Base-by-base conservation (phyloP, 176 grass and related monocot species). In the Ensete ventricosum region DNA sequence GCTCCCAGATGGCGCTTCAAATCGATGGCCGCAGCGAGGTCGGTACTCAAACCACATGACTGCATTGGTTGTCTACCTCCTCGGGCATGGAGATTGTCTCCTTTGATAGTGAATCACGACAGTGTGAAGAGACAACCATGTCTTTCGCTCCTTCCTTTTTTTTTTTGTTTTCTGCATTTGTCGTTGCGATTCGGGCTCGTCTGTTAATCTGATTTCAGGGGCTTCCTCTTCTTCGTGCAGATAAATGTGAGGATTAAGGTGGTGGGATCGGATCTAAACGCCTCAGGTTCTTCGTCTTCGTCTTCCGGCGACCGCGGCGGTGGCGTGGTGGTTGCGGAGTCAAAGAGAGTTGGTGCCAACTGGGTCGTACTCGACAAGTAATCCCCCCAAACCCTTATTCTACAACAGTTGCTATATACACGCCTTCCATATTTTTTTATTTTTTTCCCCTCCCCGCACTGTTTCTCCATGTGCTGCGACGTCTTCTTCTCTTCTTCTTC, bases 311-410 rank as follows among this genome's bases (percentile, higher is more conserved):
- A 10, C 43, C 2, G 12, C 19, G 34, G 55, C 8, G 54, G 43
- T 17, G 67, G 66, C 20, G 67, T 80, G 20, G 78, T 80, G 78
- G 78, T 69, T 21, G 48, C 67, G n/a, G 78, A 80, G 52, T 69
- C 78, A 8, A 80, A 80, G 67, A 48, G 68, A 53, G 68, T 80
- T 22, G 78, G 78, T 62, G 78, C 78, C 14, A 80, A 80, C 78
- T 80, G 78, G 78, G 43, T 80, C 68, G 78, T 80, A n/a, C 78
- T 80, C 58, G 78, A 80, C 55, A 80, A 54, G 78, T 62, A 80
- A 72, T 72, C 20, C 48, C 58, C 58, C 50, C 62, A 69, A 79
- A 55, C 2, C 23, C 76, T 63, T 11, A 26, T 27, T 69, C 14
- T 19, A 10, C 48, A 51, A 12, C 29, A 50, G 1, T 11, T 11